Base-by-base conservation (phyloP, 2,329 filamentous ascomycete species). In the Penicillium thymicola region DNA sequence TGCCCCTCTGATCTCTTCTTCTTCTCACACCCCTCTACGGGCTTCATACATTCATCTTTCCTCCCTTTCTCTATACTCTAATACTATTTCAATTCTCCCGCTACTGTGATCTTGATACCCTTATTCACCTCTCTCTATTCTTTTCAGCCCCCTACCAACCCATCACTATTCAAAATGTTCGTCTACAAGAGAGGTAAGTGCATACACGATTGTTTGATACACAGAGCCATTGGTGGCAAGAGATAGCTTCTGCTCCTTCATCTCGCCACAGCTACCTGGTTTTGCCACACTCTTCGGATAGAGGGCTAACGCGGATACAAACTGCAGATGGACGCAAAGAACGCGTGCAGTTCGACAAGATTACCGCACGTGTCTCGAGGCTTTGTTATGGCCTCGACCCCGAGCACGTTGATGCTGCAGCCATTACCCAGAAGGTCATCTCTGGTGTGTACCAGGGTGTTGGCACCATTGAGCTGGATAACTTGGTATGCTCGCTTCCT, bases 331-430 rank as follows among this genome's bases (percentile, higher is more conserved):
- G 93, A 80, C 94, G 94, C 83, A 96, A 97, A 82, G 94, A 99
- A 85, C 94, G 94, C 78, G 94, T 99, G 65, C 94, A 99, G 78
- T 99, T 99, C 82, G 94, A 99, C 84, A 99, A 99, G 82, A 99
- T 99, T 85, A 97, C 94, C 72, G 94, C 94, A 70, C 92, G 94
- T 78, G 94, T 99, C 67, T 97, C 94, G 45, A 87, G 94, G 71
- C 83, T 99, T 72, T 99, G 94, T 85, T 99, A 99, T 77, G 93
- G 93, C 65, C 88, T 99, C 57, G 94, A 99, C 74, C 85, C 89
- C 49, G 93, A 90, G 67, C 94, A 99, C 81, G 90, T 99, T 70
- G 94, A 99, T 79, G 91, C 94, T 55, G 94, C 95, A 65, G 92
- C 93, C 71, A 99, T 99, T 75, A 99, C 94, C 58, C 92, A 96